Evolutionary conservation across 352 stramenopile species (phyloP).

Genomic region (Pythium periplocum): DNA sequence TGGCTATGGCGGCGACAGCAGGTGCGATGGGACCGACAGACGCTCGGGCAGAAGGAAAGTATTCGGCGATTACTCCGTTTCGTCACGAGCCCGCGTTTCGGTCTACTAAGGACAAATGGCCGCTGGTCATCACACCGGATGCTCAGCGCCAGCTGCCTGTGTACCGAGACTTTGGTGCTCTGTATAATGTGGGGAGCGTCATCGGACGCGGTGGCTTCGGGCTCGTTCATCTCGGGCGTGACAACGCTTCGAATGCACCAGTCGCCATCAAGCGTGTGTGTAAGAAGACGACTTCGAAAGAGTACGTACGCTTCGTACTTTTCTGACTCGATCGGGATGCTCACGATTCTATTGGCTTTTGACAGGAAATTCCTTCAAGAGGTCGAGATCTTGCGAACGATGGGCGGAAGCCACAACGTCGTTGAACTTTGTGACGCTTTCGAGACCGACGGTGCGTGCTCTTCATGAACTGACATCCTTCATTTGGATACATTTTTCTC

Average conservation of each 20-base stretch:
- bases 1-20: constrained; percentile 1
- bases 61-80: too few species aligned
- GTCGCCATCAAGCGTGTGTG: constrained; percentile 32
- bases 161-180: constrained; percentile 8
- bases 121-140: too few species aligned
- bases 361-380: constrained; percentile 31
- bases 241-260: constrained; percentile 16
- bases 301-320: constrained; percentile 8
- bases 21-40: background rate
- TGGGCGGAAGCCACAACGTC: constrained; percentile 22
- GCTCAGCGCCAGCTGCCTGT: background rate
- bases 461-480: background rate
- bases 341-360: background rate
- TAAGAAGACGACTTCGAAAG: constrained; percentile 24
- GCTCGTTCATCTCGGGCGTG: constrained; percentile 17
- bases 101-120: too few species aligned
- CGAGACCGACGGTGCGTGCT: constrained; percentile 17
- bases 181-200: constrained; percentile 15
- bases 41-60: too few species aligned
- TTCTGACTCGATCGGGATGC: background rate
- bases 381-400: constrained; percentile 22
- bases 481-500: constrained; percentile 1
- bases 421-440: constrained; percentile 30
- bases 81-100: too few species aligned
- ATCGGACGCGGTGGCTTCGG: constrained; percentile 27